Base-by-base conservation (phyloP, 129 eudicot species). In the Centaurea solstitialis region DNA sequence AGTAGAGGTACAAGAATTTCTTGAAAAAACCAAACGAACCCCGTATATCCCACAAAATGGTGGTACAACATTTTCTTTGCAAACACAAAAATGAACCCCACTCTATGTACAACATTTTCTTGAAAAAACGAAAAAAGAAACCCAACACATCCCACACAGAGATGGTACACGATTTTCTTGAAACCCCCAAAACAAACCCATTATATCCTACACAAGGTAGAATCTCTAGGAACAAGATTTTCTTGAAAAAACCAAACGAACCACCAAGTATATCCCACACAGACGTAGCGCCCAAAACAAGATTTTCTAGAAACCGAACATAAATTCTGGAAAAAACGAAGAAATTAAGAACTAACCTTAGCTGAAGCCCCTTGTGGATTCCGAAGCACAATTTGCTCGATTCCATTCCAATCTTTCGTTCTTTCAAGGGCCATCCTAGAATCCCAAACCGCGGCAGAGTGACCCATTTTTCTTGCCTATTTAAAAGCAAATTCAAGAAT, bases 371-470 rank as follows among this genome's bases (percentile, higher is more conserved):
- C 97, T 37, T 80, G 89, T 23, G 92, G 90, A 65, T 87, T 94
- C 37, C 97, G 87, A 76, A 94, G 91, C 50, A 86, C 87, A 9
- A 94, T 84, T 77, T 92, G 96, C 20, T 90, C 87, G n/a, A 74
- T 89, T 69, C 98, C 97, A 87, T 90, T 87, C 93, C 91, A 86
- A 20, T 89, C 97, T 72, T 80, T 92, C n/a, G 80, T 83, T 21
- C 83, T 59, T 81, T 92, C 97, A 70, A 86, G 75, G 6, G 96
- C 86, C 28, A 87, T 83, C 82, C 78, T 88, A 39, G 84, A 70
- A 57, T 94, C 98, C 91, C 94, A 94, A 85, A 92, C 89, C 18
- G 86, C 89, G n/a, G 91, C 93, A 84, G 93, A 82, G 68, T 92
- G 92, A 76, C 95, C 96, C 97, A 94, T 94, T 89, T 85, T 59